These are phyloP conservation scores for Fusarium udum DNA, from an alignment of 2,329 filamentous ascomycete genomes.

Conservation along the genomic window DNA sequence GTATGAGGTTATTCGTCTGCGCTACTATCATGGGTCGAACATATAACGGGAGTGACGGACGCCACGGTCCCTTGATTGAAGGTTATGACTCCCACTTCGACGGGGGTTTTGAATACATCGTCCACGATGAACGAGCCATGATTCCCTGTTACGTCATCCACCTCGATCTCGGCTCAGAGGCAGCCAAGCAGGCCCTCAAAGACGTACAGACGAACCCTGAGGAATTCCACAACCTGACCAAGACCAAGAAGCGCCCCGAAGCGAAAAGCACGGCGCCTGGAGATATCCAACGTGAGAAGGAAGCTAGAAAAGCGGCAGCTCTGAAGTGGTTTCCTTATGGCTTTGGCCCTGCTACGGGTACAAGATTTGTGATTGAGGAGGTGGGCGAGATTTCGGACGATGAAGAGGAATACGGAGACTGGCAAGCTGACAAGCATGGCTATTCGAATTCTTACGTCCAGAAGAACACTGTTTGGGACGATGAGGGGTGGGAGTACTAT, in stretches of 20 bases:
- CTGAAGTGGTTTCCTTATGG: slow-evolving; percentile 59
- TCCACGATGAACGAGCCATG: slow-evolving; percentile 55
- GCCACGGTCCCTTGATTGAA: slow-evolving; percentile 37
- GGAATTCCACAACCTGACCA: background rate
- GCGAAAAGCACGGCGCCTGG: slow-evolving; percentile 40
- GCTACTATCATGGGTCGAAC: slow-evolving; percentile 57
- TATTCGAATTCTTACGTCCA: background rate
- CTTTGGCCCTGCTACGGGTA: slow-evolving; percentile 54
- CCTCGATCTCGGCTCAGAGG: slow-evolving; percentile 51
- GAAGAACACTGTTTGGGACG: background rate
- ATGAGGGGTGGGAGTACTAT: background rate
- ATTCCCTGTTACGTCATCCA: slow-evolving; percentile 58
- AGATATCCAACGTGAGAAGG: slow-evolving; percentile 50
- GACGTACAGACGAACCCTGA: slow-evolving; percentile 19
- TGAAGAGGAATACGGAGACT: slow-evolving; percentile 55
- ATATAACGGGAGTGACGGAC: background rate
- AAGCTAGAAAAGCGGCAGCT: slow-evolving; percentile 52
- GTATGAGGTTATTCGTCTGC: slow-evolving; percentile 56
- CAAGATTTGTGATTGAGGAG: slow-evolving; percentile 56
- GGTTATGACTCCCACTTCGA: slow-evolving; percentile 52
- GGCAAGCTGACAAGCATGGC: slow-evolving; percentile 46
- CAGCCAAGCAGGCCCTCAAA: slow-evolving; percentile 40
- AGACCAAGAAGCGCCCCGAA: background rate
- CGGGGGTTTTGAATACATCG: slow-evolving; percentile 53
- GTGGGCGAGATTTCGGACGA: slow-evolving; percentile 54